phyloP scores from a whole-genome alignment of 108 stramenopile genomes.

The Seminavis robusta region DNA sequence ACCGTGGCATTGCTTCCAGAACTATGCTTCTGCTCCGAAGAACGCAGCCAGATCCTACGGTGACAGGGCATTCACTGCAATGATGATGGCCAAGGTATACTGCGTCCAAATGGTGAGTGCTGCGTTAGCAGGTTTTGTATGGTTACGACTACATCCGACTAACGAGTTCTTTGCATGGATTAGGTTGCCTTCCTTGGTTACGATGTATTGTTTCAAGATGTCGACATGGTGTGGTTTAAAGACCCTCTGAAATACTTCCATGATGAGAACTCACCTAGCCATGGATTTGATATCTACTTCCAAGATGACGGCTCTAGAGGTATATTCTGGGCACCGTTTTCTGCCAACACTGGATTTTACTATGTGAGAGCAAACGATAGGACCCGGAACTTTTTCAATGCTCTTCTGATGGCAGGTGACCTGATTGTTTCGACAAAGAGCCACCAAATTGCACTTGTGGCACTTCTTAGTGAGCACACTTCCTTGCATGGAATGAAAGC shows the following conservation, averaged over 20 bases:
- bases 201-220: constrained; percentile 86
- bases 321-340: constrained; percentile 19
- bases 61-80: constrained; percentile 52
- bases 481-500: constrained; percentile 61
- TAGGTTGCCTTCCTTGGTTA: constrained; percentile 65
- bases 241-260: constrained; percentile 64
- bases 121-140: no score
- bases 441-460: constrained; percentile 68
- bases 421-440: constrained; percentile 47
- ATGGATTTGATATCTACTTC: constrained; percentile 57
- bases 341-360: constrained; percentile 54
- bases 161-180: no score
- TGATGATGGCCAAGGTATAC: constrained; percentile 81
- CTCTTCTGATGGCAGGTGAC: constrained; percentile 60
- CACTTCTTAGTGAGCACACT: constrained; percentile 67
- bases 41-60: constrained; percentile 53
- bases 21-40: constrained; percentile 44
- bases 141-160: no score
- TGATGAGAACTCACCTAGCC: background rate
- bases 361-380: constrained; percentile 65
- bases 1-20: constrained; percentile 3
- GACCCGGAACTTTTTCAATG: constrained; percentile 62
- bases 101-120: constrained; percentile 53
- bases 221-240: constrained; percentile 64
- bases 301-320: constrained; percentile 58